Conservation (phyloP, 2,329 filamentous ascomycete species). For the Calonectria pseudoturangicola region DNA sequence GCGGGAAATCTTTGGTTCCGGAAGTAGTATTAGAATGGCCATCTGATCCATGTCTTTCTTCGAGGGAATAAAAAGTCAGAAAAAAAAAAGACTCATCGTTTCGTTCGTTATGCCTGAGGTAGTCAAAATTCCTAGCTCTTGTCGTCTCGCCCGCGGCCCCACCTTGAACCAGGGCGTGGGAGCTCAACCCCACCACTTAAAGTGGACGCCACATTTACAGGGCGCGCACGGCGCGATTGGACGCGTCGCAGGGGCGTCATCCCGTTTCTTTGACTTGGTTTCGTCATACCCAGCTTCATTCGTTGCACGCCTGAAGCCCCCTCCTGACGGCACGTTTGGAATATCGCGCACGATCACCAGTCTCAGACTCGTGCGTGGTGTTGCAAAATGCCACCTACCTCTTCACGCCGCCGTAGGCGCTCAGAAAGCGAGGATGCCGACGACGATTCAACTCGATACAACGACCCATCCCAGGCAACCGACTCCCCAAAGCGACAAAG, state of each 20-base stretch:
- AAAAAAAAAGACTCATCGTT: conserved; percentile 2
- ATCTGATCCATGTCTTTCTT: conserved; percentile 10
- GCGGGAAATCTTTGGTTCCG: neutral
- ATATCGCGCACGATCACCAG: neutral
- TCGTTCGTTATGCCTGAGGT: neutral
- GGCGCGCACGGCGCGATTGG: conserved; percentile 50
- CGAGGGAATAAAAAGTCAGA: neutral
- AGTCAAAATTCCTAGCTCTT: conserved; percentile 2
- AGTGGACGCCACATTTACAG: conserved; percentile 44
- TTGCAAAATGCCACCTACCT: conserved; percentile 54
- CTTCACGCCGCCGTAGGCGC: conserved; percentile 66
- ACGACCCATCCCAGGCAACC: conserved; percentile 50
- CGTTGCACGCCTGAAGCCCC: conserved; percentile 19
- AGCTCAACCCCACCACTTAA: conserved; percentile 53
- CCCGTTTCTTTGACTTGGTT: conserved; percentile 23
- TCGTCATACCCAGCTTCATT: conserved; percentile 4
- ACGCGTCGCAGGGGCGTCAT: conserved; percentile 45
- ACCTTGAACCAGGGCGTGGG: conserved; percentile 2
- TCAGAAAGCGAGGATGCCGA: conserved; percentile 64
- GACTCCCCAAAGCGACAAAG: conserved; percentile 62
- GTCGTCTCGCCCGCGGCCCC: neutral
- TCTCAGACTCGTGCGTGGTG: neutral
- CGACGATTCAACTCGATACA: conserved; percentile 52
- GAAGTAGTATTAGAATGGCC: neutral
- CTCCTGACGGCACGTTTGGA: conserved; percentile 7